Conservation (phyloP, 2,329 filamentous ascomycete genomes). For the Aspergillus novoparasiticus region DNA sequence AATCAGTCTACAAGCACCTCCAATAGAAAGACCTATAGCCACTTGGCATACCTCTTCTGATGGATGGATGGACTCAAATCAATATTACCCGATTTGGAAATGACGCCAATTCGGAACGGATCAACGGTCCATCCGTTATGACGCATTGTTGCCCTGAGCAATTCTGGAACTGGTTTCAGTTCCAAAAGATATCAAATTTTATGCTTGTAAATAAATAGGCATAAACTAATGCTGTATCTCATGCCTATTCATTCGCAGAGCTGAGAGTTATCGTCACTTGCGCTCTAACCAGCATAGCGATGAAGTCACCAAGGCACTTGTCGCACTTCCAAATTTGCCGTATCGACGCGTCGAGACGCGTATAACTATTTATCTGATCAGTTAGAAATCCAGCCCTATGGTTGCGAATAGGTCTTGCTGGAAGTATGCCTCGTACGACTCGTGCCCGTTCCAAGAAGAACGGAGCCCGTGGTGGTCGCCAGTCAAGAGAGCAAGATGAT, state of each 20-base stretch:
- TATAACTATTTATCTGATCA: not conserved
- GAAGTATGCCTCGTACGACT: slow-evolving; percentile 25
- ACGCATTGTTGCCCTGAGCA: slow-evolving; percentile 9
- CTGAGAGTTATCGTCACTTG: not conserved
- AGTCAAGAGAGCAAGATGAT: slow-evolving; percentile 24
- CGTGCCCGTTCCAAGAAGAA: slow-evolving; percentile 20
- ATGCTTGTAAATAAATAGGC: not conserved
- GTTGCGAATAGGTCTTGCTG: not conserved
- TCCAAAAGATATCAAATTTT: not conserved
- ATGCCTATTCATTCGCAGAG: not conserved
- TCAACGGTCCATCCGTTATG: slow-evolving; percentile 8
- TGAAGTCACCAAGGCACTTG: not conserved
- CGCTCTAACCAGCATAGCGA: not conserved
- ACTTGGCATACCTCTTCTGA: not conserved
- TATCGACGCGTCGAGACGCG: not conserved
- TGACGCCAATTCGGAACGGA: not conserved
- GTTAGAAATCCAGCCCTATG: slow-evolving; percentile 14
- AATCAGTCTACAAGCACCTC: not conserved
- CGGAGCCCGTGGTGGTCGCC: slow-evolving; percentile 14
- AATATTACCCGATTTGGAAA: slow-evolving; percentile 4
- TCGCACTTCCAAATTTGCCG: not conserved
- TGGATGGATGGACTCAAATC: not conserved
- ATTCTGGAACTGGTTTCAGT: slow-evolving; percentile 5
- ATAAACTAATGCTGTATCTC: not conserved
- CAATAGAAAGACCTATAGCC: not conserved